Base-by-base conservation (phyloP, 306 rosid species). In the Trifolium fragiferum region DNA sequence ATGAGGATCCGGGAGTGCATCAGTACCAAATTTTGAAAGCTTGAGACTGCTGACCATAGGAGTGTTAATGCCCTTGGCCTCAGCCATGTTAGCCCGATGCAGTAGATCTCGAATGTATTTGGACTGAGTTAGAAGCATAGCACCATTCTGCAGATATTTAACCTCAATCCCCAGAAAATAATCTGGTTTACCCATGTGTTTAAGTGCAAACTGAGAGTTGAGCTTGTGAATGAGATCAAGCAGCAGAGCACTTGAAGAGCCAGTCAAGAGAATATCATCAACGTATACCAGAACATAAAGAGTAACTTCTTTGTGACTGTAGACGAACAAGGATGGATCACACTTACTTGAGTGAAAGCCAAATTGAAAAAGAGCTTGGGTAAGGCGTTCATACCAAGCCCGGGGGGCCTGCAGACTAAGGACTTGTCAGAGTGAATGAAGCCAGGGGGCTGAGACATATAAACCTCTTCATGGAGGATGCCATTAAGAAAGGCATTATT, bases 131-230 rank as follows among this genome's bases (percentile, higher is more conserved):
- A 41, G 13, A 3, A 41, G 2, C 11, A 11, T 3, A 11, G 3
- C 3, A 1, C 47, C 2, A 10, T 1, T 2, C 0, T 5, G 4
- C 1, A 41, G 0, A 2, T 11, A 5, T 2, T 41, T 11, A 0
- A 41, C 13, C 1, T 41, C 15, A 10, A 41, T 41, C 0, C 43
- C 43, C 0, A 41, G 5, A 11, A 41, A 41, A 41, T 41, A 2
- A 2, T 2, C 15, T 1, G 4, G 47, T 0, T 0, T 3, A 0
- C 47, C 15, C 47, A 41, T 10, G 0, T 41, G 11, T 14, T 41
- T 41, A 2, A 41, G 47, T 1, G 47, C 47, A 41, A 41, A 41
- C 13, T 9, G 47, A 11, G 15, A 41, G 2, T 41, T 41, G 7
- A 41, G 47, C 13, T 41, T 41, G 1, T 10, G 15, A 10, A 41